Evolutionary conservation across 306 rosid species (phyloP), one percentile per base, ranked within the genome.

Genomic region (Quercus dentata): DNA sequence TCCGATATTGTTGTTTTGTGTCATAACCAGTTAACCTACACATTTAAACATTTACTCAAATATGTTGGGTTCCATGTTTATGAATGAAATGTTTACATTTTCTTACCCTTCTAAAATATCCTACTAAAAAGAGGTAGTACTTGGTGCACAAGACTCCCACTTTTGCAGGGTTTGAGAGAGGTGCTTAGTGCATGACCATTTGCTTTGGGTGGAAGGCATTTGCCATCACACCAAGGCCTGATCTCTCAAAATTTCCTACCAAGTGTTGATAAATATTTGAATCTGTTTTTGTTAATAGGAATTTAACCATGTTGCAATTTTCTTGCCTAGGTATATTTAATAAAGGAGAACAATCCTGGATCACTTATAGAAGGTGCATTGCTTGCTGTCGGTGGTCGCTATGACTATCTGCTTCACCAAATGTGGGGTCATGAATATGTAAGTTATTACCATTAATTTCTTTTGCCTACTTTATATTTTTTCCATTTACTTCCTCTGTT

Each of bases 371-470:
- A 94, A 74, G 98, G 97, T 80, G 79, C 80, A 79, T 85, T 94
- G 90, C 89, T 94, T 77, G 93, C 97, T 82, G 88, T 87, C 78
- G 98, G 97, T 25, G 98, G 98, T 74, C 89, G 97, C 86, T 91
- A 94, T 85, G 94, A 94, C 86, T 86, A 86, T 85, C 80, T 92
- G 87, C 90, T 94, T 79, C 93, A 87, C 73, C 92, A 88, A 78
- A 81, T 88, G 86, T 88, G 94, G 97, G 85, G 83, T 79, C 86
- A 46, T 65, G 88, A 90, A 80, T 81, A 82, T 82, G 98, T 94
- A 84, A 74, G 97, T 82, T 83, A 46, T 70, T 70, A 57, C 63
- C 81, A 30, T 59, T 69, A 33, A 38, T 58, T 74, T 67, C 54
- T 56, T 70, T 61, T 78, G 67, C 58, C 11, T 68, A 75, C 55